Evolutionary conservation across 2,329 filamentous ascomycete species (phyloP), one percentile per base, ranked within the genome.

Genomic region (Akanthomyces lecanii): DNA sequence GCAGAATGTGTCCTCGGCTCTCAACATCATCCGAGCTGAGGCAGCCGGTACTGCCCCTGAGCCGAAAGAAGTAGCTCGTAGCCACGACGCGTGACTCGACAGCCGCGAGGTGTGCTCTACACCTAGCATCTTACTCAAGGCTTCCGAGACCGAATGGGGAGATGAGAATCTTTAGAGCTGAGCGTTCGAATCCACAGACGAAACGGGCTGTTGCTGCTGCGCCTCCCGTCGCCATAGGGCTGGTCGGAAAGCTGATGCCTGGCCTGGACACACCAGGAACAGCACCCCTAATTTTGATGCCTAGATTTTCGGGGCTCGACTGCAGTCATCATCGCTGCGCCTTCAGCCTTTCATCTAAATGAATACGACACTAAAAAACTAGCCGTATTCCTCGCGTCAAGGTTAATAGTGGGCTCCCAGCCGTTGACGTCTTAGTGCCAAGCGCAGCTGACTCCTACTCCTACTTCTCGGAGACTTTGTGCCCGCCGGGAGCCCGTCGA

Each of bases 351-450:
- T 23, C 4, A 56, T 56, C 25, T n/a, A 30, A 33, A 14, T 18
- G 10, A 33, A 16, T 7, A 2, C 40, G 21, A 40, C 53, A 10
- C 53, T 56, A 16, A 18, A 10, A 25, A 33, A 25, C 10, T 18
- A 33, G 52, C 38, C 53, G 53, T 56, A 56, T 56, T 56, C 40
- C 53, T 56, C 53, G 52, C 36, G 40, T 54, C 52, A 40, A 53
- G 50, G 30, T 28, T 25, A 40, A n/a, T 30, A 56, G 53, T 45
- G 53, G 53, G 53, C 53, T 56, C n/a, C 40, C 25, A 56, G 28
- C 12, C 18, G 10, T 45, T 21, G 25, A 21, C 33, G 55, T 33
- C 72, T 74, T 25, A 67, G 72, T 67, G 25, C 40, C 53, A 45
- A 25, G 38, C 25, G 33, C 16, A 21, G 38, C 38, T 55, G 53